Conservation (phyloP, 805 yeast genomes). For the Wickerhamiella parazyma region DNA sequence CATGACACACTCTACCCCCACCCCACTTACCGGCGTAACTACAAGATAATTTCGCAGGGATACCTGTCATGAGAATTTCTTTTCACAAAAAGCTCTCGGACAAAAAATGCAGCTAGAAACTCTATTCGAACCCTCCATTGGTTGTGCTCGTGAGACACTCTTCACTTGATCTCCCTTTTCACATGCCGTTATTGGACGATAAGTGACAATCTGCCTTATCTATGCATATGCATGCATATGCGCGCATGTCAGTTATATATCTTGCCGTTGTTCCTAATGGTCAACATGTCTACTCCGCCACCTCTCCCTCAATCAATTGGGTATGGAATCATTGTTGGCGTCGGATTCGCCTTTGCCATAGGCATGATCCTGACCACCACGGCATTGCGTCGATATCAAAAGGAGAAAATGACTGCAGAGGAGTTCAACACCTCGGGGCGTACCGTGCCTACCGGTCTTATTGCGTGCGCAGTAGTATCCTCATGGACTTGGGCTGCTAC, state of each 20-base stretch:
- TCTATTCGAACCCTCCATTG: too few relatives aligned
- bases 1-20: too few relatives aligned
- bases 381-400: conserved; percentile 61
- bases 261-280: background rate
- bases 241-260: background rate
- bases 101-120: too few relatives aligned
- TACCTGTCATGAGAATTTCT: too few relatives aligned
- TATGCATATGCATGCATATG: too few relatives aligned
- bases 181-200: background rate
- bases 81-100: too few relatives aligned
- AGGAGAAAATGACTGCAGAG: conserved; percentile 81
- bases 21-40: too few relatives aligned
- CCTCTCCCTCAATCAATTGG: conserved; percentile 64
- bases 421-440: conserved; percentile 91
- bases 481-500: conserved; percentile 95
- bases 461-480: conserved; percentile 81
- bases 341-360: conserved; percentile 50
- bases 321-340: conserved; percentile 74
- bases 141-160: background rate
- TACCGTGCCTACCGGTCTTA: conserved; percentile 69
- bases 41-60: too few relatives aligned
- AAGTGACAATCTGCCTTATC: background rate
- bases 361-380: conserved; percentile 71
- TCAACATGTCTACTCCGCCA: background rate
- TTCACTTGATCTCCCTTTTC: too few relatives aligned